These are phyloP conservation scores for Lentinula lateritia DNA, from an alignment of 768 basidiomycete species.

Conservation along the genomic window DNA sequence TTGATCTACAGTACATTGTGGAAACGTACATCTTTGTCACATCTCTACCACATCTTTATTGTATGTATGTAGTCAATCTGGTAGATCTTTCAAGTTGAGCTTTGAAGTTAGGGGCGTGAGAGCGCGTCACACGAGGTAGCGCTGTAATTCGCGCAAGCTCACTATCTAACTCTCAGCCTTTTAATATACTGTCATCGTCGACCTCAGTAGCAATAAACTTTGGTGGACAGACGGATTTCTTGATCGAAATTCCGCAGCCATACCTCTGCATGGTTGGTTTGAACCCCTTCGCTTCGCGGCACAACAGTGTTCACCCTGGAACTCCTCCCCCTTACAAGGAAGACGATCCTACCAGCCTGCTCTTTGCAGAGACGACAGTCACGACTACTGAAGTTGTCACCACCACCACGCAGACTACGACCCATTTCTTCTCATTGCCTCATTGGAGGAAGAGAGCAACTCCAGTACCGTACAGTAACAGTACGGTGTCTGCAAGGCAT, in stretches of 20 bases:
- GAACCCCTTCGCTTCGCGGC: constrained; percentile 8
- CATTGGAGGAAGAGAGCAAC: constrained; percentile 54
- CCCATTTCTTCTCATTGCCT: constrained; percentile 64
- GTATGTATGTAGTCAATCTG: background rate
- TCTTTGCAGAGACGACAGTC: constrained; percentile 41
- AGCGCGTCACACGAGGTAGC: background rate
- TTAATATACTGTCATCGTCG: background rate
- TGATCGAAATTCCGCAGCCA: constrained; percentile 1
- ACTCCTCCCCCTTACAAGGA: constrained; percentile 29
- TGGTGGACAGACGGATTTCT: constrained; percentile 1
- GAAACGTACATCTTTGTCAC: constrained; percentile 1
- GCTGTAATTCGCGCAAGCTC: background rate
- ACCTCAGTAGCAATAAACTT: background rate
- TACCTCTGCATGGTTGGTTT: constrained; percentile 22
- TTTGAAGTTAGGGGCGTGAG: background rate
- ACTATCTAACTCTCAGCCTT: background rate
- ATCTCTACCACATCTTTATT: background rate
- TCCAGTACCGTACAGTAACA: constrained; percentile 22
- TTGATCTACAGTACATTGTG: background rate
- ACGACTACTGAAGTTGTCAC: constrained; percentile 42
- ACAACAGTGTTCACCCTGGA: constrained; percentile 9
- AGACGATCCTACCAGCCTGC: constrained; percentile 22
- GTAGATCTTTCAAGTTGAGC: background rate
- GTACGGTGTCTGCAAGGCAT: constrained; percentile 23
- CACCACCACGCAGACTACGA: constrained; percentile 42